phyloP scores from a whole-genome alignment of 2,329 filamentous ascomycete species.

The Botrytis fragariae region DNA sequence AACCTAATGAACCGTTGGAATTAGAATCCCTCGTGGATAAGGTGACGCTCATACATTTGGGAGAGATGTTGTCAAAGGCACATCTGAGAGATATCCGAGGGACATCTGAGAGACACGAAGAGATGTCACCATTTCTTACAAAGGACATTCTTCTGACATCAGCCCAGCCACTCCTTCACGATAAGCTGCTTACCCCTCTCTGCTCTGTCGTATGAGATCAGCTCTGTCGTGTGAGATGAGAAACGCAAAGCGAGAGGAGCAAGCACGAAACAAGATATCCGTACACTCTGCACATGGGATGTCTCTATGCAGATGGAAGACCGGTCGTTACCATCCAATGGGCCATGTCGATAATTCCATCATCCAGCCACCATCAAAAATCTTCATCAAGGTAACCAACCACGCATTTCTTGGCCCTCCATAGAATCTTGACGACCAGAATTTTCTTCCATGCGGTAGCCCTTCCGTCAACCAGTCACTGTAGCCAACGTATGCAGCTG shows the following conservation, averaged over 20 bases:
- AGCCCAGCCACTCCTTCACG: background rate
- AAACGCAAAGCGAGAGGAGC: background rate
- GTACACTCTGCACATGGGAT: background rate
- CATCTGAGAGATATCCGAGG: background rate
- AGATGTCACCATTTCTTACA: background rate
- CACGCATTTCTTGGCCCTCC: background rate
- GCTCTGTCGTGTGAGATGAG: background rate
- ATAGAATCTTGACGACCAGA: background rate
- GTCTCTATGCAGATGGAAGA: background rate
- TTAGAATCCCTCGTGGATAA: background rate
- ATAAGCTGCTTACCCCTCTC: slow-evolving; percentile 9
- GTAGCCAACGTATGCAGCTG: background rate
- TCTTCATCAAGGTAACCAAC: background rate
- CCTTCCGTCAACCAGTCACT: background rate
- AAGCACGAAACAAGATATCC: background rate
- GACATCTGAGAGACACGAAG: background rate
- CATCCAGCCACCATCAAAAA: background rate
- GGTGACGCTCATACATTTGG: background rate
- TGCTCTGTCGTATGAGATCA: background rate
- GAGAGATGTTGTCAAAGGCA: background rate
- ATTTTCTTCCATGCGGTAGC: too few relatives aligned
- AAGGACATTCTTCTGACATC: background rate
- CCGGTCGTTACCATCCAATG: background rate
- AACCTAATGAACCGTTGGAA: background rate
- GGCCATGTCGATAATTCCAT: background rate